Conservation (phyloP, 73 alveolate genomes). For the Symbiodinium natans region DNA sequence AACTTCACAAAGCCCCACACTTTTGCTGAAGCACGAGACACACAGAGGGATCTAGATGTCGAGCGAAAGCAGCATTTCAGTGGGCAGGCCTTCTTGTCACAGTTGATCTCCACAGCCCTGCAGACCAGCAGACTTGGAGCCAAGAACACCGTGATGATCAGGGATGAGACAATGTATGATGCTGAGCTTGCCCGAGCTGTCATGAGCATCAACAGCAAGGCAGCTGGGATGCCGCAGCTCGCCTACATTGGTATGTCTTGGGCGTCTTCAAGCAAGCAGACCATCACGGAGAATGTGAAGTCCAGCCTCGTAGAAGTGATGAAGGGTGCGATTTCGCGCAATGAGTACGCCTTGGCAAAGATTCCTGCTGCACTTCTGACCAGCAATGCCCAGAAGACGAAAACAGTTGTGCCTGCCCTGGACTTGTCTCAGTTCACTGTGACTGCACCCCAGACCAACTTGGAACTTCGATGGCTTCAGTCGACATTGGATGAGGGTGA, state of each 20-base stretch:
- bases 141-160: background rate
- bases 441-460: background rate
- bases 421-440: background rate
- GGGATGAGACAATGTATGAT: background rate
- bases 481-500: background rate
- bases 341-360: background rate
- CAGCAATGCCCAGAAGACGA: too few species aligned
- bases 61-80: background rate
- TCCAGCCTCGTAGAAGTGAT: background rate
- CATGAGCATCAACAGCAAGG: background rate
- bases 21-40: background rate
- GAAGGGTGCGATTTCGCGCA: background rate
- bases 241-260: too few species aligned
- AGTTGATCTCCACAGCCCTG: background rate
- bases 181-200: slow-evolving; percentile 1
- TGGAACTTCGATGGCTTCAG: slow-evolving; percentile 1
- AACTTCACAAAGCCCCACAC: background rate
- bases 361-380: background rate
- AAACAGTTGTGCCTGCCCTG: background rate
- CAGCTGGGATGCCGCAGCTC: too few species aligned
- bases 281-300: background rate
- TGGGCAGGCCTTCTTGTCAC: background rate
- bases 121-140: background rate
- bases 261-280: background rate
- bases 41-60: background rate